A percentile compares a stretch with the other conserved stretches of the same genome.
These are phyloP conservation scores for Globisporangium irregulare DNA, from an alignment of 352 stramenopile genomes.

Conservation along the genomic window DNA sequence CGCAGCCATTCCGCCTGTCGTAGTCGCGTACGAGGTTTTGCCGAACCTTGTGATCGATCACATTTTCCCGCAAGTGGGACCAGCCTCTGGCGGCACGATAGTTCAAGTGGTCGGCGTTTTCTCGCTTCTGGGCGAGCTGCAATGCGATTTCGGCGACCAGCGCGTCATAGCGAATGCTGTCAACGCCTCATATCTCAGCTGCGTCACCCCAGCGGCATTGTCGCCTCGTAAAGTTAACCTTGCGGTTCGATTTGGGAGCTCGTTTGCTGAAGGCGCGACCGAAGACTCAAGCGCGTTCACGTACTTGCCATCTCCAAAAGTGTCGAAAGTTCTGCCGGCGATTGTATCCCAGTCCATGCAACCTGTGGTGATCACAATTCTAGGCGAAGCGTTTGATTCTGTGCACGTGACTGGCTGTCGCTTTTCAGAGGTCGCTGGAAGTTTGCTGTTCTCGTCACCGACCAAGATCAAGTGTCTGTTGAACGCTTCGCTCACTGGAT, in stretches of 20 bases:
- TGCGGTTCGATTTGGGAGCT: slow-evolving; percentile 25
- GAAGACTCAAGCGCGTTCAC: slow-evolving; percentile 17
- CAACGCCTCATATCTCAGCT: slow-evolving; percentile 33
- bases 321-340: slow-evolving; percentile 26
- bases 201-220: slow-evolving; percentile 23
- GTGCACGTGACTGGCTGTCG: slow-evolving; percentile 24
- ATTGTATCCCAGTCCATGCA: slow-evolving; percentile 29
- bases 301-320: slow-evolving; percentile 24
- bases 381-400: slow-evolving; percentile 25
- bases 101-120: slow-evolving; percentile 42
- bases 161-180: slow-evolving; percentile 18
- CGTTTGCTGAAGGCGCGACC: slow-evolving; percentile 24
- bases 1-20: slow-evolving; percentile 8
- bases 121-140: slow-evolving; percentile 21
- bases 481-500: slow-evolving; percentile 27
- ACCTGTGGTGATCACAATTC: slow-evolving; percentile 24
- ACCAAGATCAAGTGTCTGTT: slow-evolving; percentile 26
- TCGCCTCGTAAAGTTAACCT: slow-evolving; percentile 20
- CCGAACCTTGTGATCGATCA: slow-evolving; percentile 33
- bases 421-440: slow-evolving; percentile 16
- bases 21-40: slow-evolving; percentile 26
- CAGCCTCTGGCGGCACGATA: slow-evolving; percentile 34
- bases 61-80: slow-evolving; percentile 29
- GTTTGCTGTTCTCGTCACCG: neutral
- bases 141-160: slow-evolving; percentile 43